Base-by-base conservation (phyloP, 176 grass and related monocot species). In the Typha latifolia region DNA sequence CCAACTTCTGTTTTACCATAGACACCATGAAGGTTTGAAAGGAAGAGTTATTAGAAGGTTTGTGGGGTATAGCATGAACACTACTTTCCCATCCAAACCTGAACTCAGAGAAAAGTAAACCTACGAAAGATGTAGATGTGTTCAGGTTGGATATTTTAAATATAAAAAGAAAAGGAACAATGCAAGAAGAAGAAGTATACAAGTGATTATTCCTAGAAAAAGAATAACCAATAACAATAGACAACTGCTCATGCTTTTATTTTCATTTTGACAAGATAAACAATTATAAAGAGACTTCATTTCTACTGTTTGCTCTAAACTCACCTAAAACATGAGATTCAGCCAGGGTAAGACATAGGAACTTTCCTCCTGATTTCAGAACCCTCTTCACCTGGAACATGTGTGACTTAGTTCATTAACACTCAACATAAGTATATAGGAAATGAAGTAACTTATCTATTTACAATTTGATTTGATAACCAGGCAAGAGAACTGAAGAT, bases 301-400 rank as follows among this genome's bases (percentile, higher is more conserved):
- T 57, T 24, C 64, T 57, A 67, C 18, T 22, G 37, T 59, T 74
- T 37, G 43, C 48, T 50, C 18, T 23, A 72, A 48, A 62, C 66
- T 68, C 63, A 92, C 93, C 82, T 92, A 92, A 81, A 70, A 97
- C 93, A 86, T 97, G 88, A 68, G 93, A 97, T 79, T 97, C 93
- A 50, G 88, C 85, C 66, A 92, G 84, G 55, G 88, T 97, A 23
- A 97, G 83, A 81, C 93, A 97, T 16, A 69, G 81, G 77, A 86
- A 97, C 55, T 89, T 92, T 24, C 85, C 93, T 71, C 83, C 81
- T 59, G 71, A 84, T 67, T 89, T 97, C 62, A 91, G 77, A 84
- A 97, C 78, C 32, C 93, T 97, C 74, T 97, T 92, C 32, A 76
- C 83, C 93, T 97, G 49, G 20, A 23, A 77, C 62, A 78, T 6